Evolutionary conservation across 306 rosid species (phyloP), one percentile per base, ranked within the genome.

Genomic region (Trichosanthes cucumerina): DNA sequence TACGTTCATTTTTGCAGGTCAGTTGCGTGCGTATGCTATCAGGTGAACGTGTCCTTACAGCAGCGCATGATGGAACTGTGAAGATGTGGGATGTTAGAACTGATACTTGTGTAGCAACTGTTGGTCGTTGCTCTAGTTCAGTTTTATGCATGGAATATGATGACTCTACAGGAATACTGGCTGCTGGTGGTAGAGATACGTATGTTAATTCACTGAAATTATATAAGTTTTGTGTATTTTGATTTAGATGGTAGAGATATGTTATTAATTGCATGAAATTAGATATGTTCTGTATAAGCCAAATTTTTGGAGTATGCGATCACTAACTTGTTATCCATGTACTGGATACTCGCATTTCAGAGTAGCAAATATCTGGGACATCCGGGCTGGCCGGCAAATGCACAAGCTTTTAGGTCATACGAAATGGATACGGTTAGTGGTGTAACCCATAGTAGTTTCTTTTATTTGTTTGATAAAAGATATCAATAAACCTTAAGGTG

Each of bases 41-140:
- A 15, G 99, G 97, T 65, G 99, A 95, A 81, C 99, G 99, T 72
- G 99, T 92, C 76, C 89, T 95, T 73, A 89, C 97, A 53, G 92
- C 99, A 74, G 93, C 97, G 38, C 96, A 95, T 81, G 99, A 95
- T 85, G 99, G 99, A 75, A 91, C 92, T 79, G 97, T 95, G 85
- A 95, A 95, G 86, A 95, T 95, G 99, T 95, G 97, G 97, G 99
- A 95, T 82, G 97, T 95, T 53, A 89, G 99, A 90, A 95, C 99
- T 63, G 97, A 95, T 86, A 91, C 91, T 62, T 95, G 99, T 86
- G 99, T 92, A 78, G 99, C 97, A 80, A 92, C 99, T 52, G 97
- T 95, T 86, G 99, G 99, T 53, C 97, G 97, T 68, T 89, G 96
- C 89, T 88, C 97, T 80, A 91, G 97, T 89, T 97, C 99, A 7